Evolutionary conservation across 2,329 filamentous ascomycete genomes (phyloP).

Genomic region (Claviceps maximensis): DNA sequence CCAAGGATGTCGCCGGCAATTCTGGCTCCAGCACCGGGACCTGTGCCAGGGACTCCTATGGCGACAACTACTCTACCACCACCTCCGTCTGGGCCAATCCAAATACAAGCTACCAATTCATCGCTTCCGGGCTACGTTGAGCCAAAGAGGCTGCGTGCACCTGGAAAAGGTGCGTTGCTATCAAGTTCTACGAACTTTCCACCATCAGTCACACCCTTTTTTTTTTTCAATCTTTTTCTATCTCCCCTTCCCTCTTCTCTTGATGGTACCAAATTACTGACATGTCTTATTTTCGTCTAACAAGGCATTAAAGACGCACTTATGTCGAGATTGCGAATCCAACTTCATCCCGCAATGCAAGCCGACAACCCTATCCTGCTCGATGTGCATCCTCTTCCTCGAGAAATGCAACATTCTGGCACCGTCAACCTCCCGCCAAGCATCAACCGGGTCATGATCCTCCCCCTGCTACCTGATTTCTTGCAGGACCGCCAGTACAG

Average conservation of each 20-base stretch:
- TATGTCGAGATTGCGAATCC: conserved; percentile 51
- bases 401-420: conserved; percentile 55
- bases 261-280: not conserved
- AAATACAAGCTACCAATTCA: conserved; percentile 13
- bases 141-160: conserved; percentile 23
- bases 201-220: too few species aligned
- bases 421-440: conserved; percentile 56
- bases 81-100: conserved; percentile 12
- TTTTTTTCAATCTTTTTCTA: not conserved
- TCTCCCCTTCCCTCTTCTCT: not conserved
- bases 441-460: conserved; percentile 59
- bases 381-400: conserved; percentile 50
- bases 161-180: conserved; percentile 27
- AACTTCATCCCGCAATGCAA: conserved; percentile 54
- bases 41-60: conserved; percentile 5
- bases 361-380: conserved; percentile 48
- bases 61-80: conserved; percentile 7
- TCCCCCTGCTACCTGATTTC: conserved; percentile 49
- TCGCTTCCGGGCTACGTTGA: conserved; percentile 21
- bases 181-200: not conserved
- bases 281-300: not conserved
- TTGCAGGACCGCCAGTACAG: conserved; percentile 59
- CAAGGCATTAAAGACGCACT: conserved; percentile 47
- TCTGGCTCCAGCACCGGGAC: conserved; percentile 9
- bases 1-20: conserved; percentile 15